Percentiles rank a stretch among this genome's conserved stretches.
Evolutionary conservation across 768 basidiomycete species (phyloP).

Genomic region (Lactarius akahatsu): DNA sequence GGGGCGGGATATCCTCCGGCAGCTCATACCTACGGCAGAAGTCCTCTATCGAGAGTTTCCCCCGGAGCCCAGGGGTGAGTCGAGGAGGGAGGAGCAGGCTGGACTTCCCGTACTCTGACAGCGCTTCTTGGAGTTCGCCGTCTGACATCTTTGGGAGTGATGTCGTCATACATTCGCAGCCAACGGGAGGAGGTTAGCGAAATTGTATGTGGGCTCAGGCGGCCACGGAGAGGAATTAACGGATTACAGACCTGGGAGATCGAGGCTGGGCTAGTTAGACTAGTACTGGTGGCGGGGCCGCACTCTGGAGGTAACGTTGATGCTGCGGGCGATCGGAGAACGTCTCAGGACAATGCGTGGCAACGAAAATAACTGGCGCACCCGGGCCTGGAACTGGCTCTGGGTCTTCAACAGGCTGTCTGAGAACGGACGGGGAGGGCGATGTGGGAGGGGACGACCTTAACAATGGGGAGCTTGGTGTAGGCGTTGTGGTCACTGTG

Average conservation of each 20-base stretch:
- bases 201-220: not conserved
- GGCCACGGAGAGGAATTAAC: not conserved
- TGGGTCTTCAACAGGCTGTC: not conserved
- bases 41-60: slow-evolving; percentile 8
- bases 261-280: not conserved
- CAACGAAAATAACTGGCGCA: not conserved
- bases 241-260: slow-evolving; percentile 23
- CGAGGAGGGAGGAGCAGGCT: slow-evolving; percentile 17
- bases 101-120: slow-evolving; percentile 3
- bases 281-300: not conserved
- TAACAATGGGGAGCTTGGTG: not conserved
- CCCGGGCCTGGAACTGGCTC: not conserved
- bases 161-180: not conserved
- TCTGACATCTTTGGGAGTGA: slow-evolving; percentile 17
- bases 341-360: not conserved
- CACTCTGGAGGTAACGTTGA: not conserved
- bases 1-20: slow-evolving; percentile 8
- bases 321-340: not conserved
- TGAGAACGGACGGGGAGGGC: not conserved
- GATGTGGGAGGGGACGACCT: not conserved
- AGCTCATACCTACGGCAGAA: slow-evolving; percentile 18
- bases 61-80: slow-evolving; percentile 10
- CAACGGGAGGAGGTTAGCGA: not conserved
- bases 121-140: slow-evolving; percentile 15
- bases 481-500: not conserved